Base-by-base conservation (phyloP, 352 stramenopile genomes). In the Globisporangium paddicum region DNA sequence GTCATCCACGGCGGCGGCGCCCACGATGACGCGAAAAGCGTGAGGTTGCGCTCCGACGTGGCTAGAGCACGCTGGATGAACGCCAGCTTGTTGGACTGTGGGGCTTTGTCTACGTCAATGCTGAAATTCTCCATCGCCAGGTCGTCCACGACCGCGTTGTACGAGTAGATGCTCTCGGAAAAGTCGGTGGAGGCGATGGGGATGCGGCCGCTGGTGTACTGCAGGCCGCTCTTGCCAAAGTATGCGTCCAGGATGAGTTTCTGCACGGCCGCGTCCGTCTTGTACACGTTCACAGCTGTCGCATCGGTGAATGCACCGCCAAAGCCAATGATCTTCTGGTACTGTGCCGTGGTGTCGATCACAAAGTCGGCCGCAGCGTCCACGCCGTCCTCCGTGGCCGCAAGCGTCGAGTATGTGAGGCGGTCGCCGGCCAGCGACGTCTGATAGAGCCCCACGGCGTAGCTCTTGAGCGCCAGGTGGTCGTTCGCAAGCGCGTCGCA, bases 1-100 rank as follows among this genome's bases (percentile, higher is more conserved):
- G 93, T 96, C 84, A 97, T 95, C 87, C 86, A 97, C 8, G 69
- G 63, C 2, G 89, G 89, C 42, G 86, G 84, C 14, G 82, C 86
- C 89, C 89, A 97, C 23, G 86, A 88, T 8, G 79, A 94, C 16
- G 77, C 82, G 44, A 96, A 92, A 0, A 97, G 64, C 41, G 78
- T 66, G 5, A 96, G 47, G 16, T 69, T 49, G 32, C 71, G 65
- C 19, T 48, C 49, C 0, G 77, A 75, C 14, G 61, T 75, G 9
- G 53, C 37, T 9, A 89, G 60, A 18, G 82, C 81, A 16, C 70
- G 73, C 45, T 86, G 71, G 47, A 96, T 84, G n/a, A 93, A 60
- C 14, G 73, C 66, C 26, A 97, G 69, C 55, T 95, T 93, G 59
- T 89, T 46, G 2, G 73, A 84, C 23, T 58, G 58, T 21, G 62